These are phyloP conservation scores for Ustulina deusta DNA, from an alignment of 2,329 filamentous ascomycete genomes.

Conservation along the genomic window DNA sequence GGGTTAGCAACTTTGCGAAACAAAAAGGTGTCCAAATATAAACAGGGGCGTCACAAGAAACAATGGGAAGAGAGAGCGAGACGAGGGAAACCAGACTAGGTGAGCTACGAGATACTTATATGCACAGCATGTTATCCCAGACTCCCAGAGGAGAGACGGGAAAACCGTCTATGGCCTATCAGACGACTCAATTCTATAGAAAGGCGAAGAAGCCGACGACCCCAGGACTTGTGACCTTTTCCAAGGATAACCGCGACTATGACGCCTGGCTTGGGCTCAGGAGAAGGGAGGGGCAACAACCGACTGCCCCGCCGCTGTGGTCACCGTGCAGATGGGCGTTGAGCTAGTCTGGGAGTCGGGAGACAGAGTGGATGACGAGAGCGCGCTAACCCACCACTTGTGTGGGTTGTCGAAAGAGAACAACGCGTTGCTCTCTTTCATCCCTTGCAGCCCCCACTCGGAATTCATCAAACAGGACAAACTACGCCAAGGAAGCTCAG, in stretches of 20 bases:
- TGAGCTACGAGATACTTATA: constrained; percentile 30
- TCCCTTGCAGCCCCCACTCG: constrained; percentile 17
- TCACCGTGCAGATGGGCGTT: constrained; percentile 43
- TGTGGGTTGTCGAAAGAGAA: constrained; percentile 24
- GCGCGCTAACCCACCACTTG: constrained; percentile 11
- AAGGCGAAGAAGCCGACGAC: background rate
- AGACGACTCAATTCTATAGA: background rate
- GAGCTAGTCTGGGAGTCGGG: constrained; percentile 10
- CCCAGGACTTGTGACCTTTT: constrained; percentile 12
- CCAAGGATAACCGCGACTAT: constrained; percentile 19
- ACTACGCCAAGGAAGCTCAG: background rate
- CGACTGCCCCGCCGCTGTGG: constrained; percentile 45
- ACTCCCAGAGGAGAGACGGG: background rate
- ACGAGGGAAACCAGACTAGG: constrained; percentile 25
- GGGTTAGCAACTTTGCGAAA: constrained; percentile 33
- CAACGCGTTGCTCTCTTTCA: background rate
- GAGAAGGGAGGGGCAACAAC: constrained; percentile 42
- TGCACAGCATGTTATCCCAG: constrained; percentile 4
- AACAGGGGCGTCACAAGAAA: background rate
- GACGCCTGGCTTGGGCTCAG: constrained; percentile 14
- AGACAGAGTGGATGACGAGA: constrained; percentile 14
- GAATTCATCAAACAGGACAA: background rate
- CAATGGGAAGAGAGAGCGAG: background rate
- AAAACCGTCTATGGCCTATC: background rate
- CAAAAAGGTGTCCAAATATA: constrained; percentile 19